Evolutionary conservation across 192 early-diverging fungal species (phyloP).

Genomic region (Backusella luteola): DNA sequence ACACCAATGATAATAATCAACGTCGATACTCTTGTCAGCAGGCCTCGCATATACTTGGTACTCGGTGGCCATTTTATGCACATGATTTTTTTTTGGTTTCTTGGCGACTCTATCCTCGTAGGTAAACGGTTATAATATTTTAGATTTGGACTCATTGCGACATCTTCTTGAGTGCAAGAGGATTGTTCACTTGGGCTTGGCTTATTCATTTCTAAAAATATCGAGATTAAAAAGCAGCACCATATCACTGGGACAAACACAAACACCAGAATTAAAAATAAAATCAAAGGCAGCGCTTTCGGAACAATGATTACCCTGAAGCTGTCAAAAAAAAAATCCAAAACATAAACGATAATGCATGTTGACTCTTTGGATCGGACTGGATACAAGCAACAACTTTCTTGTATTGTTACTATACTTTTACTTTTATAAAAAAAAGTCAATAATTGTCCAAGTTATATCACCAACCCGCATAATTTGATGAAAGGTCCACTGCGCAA

Average conservation of each 20-base stretch:
- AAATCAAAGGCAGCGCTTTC: not conserved
- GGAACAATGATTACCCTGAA: not conserved
- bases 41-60: not conserved
- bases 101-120: not conserved
- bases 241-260: not conserved
- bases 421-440: no score
- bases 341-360: not conserved
- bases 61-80: conserved; percentile 2
- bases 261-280: not conserved
- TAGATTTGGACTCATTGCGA: not conserved
- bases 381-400: no score
- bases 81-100: not conserved
- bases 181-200: not conserved
- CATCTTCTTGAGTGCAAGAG: not conserved
- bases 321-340: not conserved
- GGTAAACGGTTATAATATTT: not conserved
- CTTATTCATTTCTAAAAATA: not conserved
- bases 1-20: conserved; percentile 25
- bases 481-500: no score
- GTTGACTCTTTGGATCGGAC: no score
- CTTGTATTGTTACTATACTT: no score
- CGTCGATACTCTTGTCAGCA: conserved; percentile 8
- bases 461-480: no score
- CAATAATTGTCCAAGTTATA: no score
- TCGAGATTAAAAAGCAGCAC: conserved; percentile 4